A percentile compares a stretch with the other conserved stretches of the same genome.
Evolutionary conservation across 371 early-diverging fungal genomes (phyloP).

Genomic region (Choanephora cucurbitarum): DNA sequence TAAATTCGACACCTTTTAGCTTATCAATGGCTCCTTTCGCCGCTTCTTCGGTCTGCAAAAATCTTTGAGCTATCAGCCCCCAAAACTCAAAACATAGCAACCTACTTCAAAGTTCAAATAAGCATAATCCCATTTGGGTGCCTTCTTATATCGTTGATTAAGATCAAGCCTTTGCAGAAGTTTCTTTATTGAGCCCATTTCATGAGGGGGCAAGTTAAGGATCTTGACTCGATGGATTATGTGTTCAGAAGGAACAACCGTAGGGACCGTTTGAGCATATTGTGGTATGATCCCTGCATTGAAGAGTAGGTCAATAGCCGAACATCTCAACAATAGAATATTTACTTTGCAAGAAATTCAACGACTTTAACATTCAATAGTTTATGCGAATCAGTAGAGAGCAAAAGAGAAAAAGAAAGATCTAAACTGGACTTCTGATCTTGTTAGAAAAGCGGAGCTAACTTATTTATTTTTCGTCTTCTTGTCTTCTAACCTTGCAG

Average conservation of each 20-base stretch:
- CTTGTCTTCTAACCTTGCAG: not conserved
- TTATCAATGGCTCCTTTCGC: slow-evolving; percentile 38
- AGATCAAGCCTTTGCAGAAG: slow-evolving; percentile 29
- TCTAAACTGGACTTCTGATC: no score
- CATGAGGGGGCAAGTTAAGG: slow-evolving; percentile 33
- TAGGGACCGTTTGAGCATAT: not conserved
- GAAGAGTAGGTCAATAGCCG: no score
- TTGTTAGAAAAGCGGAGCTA: not conserved
- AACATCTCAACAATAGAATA: no score
- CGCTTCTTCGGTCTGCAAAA: slow-evolving; percentile 44
- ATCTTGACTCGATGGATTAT: slow-evolving; percentile 40
- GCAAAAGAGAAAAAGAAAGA: no score
- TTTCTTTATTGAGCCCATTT: slow-evolving; percentile 29
- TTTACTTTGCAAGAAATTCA: no score
- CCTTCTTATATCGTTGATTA: slow-evolving; percentile 42
- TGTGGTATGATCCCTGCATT: no score
- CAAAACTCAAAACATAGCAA: no score
- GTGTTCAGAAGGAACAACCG: not conserved
- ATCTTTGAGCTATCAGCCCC: no score
- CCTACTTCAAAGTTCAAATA: slow-evolving; percentile 48
- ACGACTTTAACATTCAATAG: no score
- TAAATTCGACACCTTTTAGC: slow-evolving; percentile 39
- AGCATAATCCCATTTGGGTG: slow-evolving; percentile 50
- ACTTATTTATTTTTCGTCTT: not conserved
- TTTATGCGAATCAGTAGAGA: no score